Evolutionary conservation across 2,329 filamentous ascomycete genomes (phyloP).

Genomic region (Leptographium wingfieldii): DNA sequence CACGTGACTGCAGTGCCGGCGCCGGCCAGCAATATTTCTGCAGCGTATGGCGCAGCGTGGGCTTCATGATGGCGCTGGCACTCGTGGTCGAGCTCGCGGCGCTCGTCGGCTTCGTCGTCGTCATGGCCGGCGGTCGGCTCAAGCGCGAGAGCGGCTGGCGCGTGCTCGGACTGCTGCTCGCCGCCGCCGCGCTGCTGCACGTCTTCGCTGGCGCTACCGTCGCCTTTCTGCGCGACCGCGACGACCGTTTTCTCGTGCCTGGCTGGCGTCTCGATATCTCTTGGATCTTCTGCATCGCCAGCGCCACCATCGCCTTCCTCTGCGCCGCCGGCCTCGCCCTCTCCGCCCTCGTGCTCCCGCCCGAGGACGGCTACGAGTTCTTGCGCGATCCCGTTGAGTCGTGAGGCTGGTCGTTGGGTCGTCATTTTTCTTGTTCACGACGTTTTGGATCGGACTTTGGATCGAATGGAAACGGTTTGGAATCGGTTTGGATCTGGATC

Average conservation of each 20-base stretch:
- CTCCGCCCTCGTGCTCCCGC: slow-evolving; percentile 58
- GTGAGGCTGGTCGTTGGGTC: background rate
- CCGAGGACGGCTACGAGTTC: slow-evolving; percentile 78
- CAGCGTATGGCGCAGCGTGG: slow-evolving; percentile 78
- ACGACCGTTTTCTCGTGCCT: slow-evolving; percentile 65
- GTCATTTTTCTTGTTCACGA: background rate
- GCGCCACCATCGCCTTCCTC: slow-evolving; percentile 39
- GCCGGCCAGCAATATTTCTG: slow-evolving; percentile 59
- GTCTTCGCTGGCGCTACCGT: slow-evolving; percentile 70
- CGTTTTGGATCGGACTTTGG: too few species aligned
- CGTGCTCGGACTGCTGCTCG: slow-evolving; percentile 53
- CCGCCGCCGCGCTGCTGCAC: slow-evolving; percentile 54
- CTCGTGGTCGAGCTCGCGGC: slow-evolving; percentile 71
- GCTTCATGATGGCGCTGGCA: slow-evolving; percentile 77
- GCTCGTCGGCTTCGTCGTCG: slow-evolving; percentile 65
- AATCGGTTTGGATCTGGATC: too few species aligned
- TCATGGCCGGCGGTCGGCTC: slow-evolving; percentile 66
- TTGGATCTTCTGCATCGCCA: slow-evolving; percentile 57
- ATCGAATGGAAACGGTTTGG: too few species aligned
- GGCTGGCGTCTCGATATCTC: slow-evolving; percentile 73
- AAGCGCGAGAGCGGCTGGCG: slow-evolving; percentile 77
- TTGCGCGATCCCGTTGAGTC: slow-evolving; percentile 27
- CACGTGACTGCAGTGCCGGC: slow-evolving; percentile 46
- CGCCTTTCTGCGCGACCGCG: slow-evolving; percentile 71
- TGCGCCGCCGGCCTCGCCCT: slow-evolving; percentile 46